Evolutionary conservation across 495 filamentous ascomycete genomes (phyloP), one percentile per base, ranked within the genome.

Genomic region (Annulohypoxylon maeteangense): DNA sequence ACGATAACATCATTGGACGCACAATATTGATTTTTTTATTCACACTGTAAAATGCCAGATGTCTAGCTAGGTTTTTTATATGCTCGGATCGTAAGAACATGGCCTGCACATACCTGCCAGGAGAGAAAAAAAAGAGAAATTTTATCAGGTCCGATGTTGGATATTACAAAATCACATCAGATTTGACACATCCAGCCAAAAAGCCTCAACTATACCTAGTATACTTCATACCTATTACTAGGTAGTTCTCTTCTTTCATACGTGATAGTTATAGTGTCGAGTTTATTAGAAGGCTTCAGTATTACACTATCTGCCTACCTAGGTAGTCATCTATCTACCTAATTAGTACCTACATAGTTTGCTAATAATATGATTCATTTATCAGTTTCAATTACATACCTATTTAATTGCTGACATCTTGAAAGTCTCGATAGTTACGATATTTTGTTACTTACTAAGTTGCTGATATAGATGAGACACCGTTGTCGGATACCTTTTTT

Each of bases 161-260:
- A 45, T 55, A 18, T 57, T 58, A 54, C 50, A 63, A 32, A 71
- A 61, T 66, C 56, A 40, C 56, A 70, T 70, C 61, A 70, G 38
- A 31, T 55, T 70, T 55, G 56, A 60, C 61, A 65, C 47, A 62
- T 54, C 45, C 47, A n/a, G 65, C 50, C 29, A 50, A 14, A 65
- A 55, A 61, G 22, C 47, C 55, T 55, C 55, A 27, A 61, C 47
- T 51, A 29, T 29, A 36, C 34, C 11, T 10, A 36, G 34, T 36
- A 40, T 12, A n/a, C n/a, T n/a, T n/a, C n/a, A n/a, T 40, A 40
- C n/a, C 12, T 40, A 40, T 1, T 40, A 4, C 36, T n/a, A 14
- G 14, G 14, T 40, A 40, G 36, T 40, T 40, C 23, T 10, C 55
- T n/a, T 47, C 27, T 51, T 61, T 45, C 16, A 4, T 34, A 42